Percentiles rank a stretch among this genome's conserved stretches.
Evolutionary conservation across 345 rosid species (phyloP).

Genomic region (Pugionium cornutum): DNA sequence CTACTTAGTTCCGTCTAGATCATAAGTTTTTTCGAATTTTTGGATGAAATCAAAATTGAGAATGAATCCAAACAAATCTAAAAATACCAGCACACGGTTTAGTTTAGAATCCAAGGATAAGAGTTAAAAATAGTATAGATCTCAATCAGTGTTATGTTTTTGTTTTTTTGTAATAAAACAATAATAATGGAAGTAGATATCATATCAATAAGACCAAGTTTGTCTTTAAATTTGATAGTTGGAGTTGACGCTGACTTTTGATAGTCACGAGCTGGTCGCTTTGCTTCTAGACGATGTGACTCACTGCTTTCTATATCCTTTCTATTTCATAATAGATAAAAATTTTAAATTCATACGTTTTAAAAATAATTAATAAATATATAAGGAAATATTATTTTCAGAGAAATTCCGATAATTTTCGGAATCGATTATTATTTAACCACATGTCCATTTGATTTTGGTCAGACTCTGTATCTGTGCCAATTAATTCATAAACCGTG

Average conservation of each 20-base stretch:
- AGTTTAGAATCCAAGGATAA: conserved; percentile 10
- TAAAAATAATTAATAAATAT: too few species aligned
- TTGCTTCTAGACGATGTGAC: conserved; percentile 4
- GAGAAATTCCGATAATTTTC: neutral
- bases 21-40: too few species aligned
- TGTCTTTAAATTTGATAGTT: neutral
- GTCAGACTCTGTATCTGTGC: conserved; percentile 14
- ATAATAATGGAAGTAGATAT: neutral
- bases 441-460: conserved; percentile 2
- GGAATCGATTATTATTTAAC: neutral
- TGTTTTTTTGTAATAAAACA: neutral
- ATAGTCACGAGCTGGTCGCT: conserved; percentile 16
- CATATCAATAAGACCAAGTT: neutral
- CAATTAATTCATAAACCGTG: conserved; percentile 21
- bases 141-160: neutral
- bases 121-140: neutral
- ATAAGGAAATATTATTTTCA: neutral
- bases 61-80: too few species aligned
- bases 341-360: too few species aligned
- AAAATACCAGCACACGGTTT: neutral
- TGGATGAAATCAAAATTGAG: too few species aligned
- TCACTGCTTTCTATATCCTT: neutral
- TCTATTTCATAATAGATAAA: too few species aligned
- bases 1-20: too few species aligned
- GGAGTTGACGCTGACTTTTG: conserved; percentile 30